Conservation (phyloP, 768 basidiomycete species). For the Leccinum ochraceum region DNA sequence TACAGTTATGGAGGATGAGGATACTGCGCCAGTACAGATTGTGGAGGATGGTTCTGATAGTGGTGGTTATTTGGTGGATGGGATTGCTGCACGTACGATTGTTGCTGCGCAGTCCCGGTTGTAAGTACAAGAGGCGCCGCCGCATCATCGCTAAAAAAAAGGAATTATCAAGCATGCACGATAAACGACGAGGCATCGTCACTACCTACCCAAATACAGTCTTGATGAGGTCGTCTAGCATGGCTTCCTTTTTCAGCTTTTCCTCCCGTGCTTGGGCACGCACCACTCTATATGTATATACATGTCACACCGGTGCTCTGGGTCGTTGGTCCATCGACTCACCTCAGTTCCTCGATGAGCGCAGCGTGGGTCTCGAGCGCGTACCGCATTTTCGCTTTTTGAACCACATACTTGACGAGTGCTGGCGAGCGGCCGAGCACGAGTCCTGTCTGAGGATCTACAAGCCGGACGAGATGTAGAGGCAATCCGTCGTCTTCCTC, state of each 20-base stretch:
- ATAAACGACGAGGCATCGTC: not conserved
- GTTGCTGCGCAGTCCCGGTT: conserved; percentile 9
- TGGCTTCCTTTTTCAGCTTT: conserved; percentile 60
- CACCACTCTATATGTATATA: conserved; percentile 33
- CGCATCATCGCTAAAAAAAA: conserved; percentile 28
- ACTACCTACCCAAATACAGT: conserved; percentile 51
- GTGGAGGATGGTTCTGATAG: conserved; percentile 16
- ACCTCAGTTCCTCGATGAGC: conserved; percentile 63
- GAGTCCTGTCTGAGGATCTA: conserved; percentile 59
- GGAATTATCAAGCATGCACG: not conserved
- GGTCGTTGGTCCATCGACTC: not conserved
- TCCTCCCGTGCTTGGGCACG: conserved; percentile 53
- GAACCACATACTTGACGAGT: conserved; percentile 69
- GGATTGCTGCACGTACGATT: conserved; percentile 8
- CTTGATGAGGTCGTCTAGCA: conserved; percentile 54
- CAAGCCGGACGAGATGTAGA: conserved; percentile 48
- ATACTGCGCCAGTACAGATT: conserved; percentile 15
- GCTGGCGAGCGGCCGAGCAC: conserved; percentile 68
- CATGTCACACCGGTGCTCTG: not conserved
- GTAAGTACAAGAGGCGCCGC: conserved; percentile 17
- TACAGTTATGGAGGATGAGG: conserved; percentile 17
- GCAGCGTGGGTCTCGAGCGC: conserved; percentile 66
- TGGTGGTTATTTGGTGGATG: conserved; percentile 13
- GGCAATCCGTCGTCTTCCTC: conserved; percentile 53
- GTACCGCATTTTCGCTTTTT: conserved; percentile 73